phyloP scores from a whole-genome alignment of 2,329 filamentous ascomycete genomes.

The Neonectria hederae region DNA sequence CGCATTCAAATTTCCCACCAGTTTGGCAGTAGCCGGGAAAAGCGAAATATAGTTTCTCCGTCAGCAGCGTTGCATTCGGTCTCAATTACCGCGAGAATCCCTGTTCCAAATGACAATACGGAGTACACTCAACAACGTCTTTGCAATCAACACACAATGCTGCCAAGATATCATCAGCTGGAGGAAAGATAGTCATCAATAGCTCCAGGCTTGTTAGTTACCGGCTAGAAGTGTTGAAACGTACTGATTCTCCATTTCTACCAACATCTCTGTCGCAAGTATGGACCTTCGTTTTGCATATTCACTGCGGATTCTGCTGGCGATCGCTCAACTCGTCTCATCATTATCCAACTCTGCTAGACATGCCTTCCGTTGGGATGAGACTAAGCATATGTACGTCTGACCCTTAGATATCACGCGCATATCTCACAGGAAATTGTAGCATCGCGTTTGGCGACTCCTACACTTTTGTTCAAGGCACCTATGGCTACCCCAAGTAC shows the following conservation, averaged over 20 bases:
- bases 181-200: background rate
- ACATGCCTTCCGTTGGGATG: background rate
- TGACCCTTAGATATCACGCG: fast-evolving
- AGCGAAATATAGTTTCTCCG: background rate
- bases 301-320: background rate
- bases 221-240: too few species aligned
- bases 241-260: background rate
- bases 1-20: background rate
- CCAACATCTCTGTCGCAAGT: background rate
- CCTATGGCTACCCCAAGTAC: conserved; percentile 11
- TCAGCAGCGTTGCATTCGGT: background rate
- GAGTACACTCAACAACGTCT: too few species aligned
- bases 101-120: background rate
- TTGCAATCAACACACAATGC: background rate
- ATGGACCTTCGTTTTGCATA: background rate
- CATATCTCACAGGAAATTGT: background rate
- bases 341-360: background rate
- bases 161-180: background rate
- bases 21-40: background rate
- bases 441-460: conserved; percentile 23
- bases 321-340: background rate
- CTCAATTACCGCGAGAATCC: background rate
- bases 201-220: too few species aligned
- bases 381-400: background rate
- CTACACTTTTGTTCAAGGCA: conserved; percentile 20